Evolutionary conservation across 306 rosid genomes (phyloP).

Genomic region (Cucumis melo): DNA sequence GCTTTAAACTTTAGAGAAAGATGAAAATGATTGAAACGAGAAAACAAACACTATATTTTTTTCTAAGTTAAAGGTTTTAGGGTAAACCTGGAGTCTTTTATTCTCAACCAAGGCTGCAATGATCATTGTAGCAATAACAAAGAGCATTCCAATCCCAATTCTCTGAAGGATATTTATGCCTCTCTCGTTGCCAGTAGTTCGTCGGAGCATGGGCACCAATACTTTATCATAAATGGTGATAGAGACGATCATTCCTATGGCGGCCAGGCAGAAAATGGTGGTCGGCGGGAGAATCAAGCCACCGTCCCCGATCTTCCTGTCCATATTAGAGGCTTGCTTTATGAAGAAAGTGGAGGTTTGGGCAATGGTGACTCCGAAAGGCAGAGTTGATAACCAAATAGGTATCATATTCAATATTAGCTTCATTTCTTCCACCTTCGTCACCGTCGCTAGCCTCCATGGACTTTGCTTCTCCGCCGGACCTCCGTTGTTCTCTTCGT

Average conservation of each 20-base stretch:
- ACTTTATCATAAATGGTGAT: conserved; percentile 42
- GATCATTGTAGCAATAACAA: conserved; percentile 33
- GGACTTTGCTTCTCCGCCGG: conserved; percentile 42
- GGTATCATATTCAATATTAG: conserved; percentile 77
- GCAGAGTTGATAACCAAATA: conserved; percentile 72
- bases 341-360: conserved; percentile 51
- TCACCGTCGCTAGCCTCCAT: conserved; percentile 61
- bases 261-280: conserved; percentile 27
- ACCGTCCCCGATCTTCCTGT: conserved; percentile 21
- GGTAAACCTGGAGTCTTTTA: conserved; percentile 9
- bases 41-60: too few relatives aligned
- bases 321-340: conserved; percentile 31
- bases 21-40: too few relatives aligned
- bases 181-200: conserved; percentile 33
- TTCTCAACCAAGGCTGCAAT: conserved; percentile 38
- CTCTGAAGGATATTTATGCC: conserved; percentile 52
- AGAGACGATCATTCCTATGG: conserved; percentile 33
- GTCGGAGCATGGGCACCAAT: conserved; percentile 33
- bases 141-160: conserved; percentile 41
- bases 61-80: too few relatives aligned
- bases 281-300: conserved; percentile 37
- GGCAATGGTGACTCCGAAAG: conserved; percentile 56
- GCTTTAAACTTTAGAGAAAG: too few relatives aligned
- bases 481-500: conserved; percentile 16
- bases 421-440: conserved; percentile 82